Conservation (phyloP, 768 basidiomycete species). For the Termitomyces sp. region DNA sequence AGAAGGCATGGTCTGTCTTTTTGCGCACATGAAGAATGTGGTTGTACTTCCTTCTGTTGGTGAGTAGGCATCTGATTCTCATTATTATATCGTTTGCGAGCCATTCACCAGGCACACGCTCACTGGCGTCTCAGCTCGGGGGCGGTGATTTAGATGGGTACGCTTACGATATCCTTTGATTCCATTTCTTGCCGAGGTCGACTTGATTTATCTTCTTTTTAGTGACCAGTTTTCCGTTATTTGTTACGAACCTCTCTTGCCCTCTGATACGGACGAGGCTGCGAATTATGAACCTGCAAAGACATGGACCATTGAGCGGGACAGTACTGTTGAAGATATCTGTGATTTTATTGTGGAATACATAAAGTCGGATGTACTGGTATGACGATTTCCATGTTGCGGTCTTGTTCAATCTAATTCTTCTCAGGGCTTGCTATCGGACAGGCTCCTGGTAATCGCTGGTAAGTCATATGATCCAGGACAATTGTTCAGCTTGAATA, state of each 20-base stretch:
- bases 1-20: conserved; percentile 47
- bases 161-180: conserved; percentile 8
- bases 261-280: conserved; percentile 43
- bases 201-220: conserved; percentile 3
- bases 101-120: conserved; percentile 43
- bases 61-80: conserved; percentile 18
- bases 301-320: conserved; percentile 37
- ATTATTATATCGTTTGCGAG: neutral
- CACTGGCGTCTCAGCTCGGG: conserved; percentile 64
- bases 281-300: conserved; percentile 44
- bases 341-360: conserved; percentile 83
- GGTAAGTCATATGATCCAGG: conserved; percentile 34
- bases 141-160: conserved; percentile 85
- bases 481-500: neutral
- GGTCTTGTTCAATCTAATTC: neutral
- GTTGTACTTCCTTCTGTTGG: conserved; percentile 69
- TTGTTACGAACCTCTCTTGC: conserved; percentile 49
- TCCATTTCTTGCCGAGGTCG: neutral
- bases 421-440: conserved; percentile 62
- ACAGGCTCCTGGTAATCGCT: conserved; percentile 66
- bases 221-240: conserved; percentile 71
- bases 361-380: conserved; percentile 78
- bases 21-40: conserved; percentile 60
- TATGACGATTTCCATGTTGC: conserved; percentile 24
- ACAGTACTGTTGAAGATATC: conserved; percentile 64